Percentiles rank a stretch among this genome's conserved stretches.
These are phyloP conservation scores for Delonix regia DNA, from an alignment of 306 rosid species.

Conservation along the genomic window DNA sequence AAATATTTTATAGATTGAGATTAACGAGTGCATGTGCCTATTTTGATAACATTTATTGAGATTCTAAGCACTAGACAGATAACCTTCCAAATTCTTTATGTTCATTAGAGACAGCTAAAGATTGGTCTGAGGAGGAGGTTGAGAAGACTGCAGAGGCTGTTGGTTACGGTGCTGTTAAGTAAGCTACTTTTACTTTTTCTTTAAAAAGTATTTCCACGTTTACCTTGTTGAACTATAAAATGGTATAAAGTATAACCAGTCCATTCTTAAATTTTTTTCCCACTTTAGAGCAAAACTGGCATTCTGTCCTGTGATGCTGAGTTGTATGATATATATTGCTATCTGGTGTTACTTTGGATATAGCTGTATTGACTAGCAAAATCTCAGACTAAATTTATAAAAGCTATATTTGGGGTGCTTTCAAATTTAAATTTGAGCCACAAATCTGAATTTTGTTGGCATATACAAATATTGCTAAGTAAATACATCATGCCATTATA, in stretches of 20 bases:
- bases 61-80: conserved; percentile 22
- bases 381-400: neutral
- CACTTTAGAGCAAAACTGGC: neutral
- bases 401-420: conserved; percentile 6
- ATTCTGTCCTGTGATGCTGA: conserved; percentile 13
- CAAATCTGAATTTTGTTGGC: conserved; percentile 18
- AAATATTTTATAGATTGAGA: conserved; percentile 25
- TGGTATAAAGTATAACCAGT: neutral
- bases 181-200: conserved; percentile 49
- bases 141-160: conserved; percentile 77
- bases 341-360: conserved; percentile 12
- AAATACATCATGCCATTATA: conserved; percentile 1
- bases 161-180: conserved; percentile 98
- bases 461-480: conserved; percentile 1
- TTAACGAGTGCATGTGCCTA: conserved; percentile 11
- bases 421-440: conserved; percentile 1
- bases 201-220: neutral
- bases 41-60: conserved; percentile 13
- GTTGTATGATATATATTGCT: neutral
- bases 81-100: conserved; percentile 31
- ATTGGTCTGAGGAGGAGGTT: conserved; percentile 80
- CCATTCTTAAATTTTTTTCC: neutral
- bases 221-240: neutral
- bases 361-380: neutral
- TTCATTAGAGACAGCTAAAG: conserved; percentile 59